Conservation (phyloP, 352 stramenopile species). For the Globisporangium splendens region DNA sequence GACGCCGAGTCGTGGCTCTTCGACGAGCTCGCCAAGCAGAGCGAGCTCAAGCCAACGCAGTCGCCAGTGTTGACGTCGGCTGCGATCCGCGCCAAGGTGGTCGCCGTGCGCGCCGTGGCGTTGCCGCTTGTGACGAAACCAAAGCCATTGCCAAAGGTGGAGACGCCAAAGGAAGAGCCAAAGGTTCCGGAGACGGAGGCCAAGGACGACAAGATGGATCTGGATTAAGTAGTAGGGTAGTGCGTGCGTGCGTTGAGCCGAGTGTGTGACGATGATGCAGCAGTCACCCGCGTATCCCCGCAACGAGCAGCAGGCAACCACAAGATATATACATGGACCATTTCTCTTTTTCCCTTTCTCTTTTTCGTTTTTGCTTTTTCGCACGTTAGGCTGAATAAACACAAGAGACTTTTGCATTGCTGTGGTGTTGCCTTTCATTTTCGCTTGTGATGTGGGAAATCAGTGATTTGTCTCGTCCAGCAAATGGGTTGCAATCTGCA, state of each 20-base stretch:
- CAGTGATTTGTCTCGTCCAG: not conserved
- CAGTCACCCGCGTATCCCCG: not conserved
- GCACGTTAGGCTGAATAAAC: not conserved
- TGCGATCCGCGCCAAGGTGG: slow-evolving; percentile 88
- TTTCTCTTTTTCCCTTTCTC: not conserved
- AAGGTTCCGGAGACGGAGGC: slow-evolving; percentile 28
- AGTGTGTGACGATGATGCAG: not conserved
- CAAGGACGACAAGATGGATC: slow-evolving; percentile 83
- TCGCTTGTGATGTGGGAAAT: not conserved
- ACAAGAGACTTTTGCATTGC: no score
- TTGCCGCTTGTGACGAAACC: slow-evolving; percentile 97
- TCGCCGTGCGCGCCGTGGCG: slow-evolving; percentile 85
- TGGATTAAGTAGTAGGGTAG: slow-evolving; percentile 51
- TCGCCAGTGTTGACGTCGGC: slow-evolving; percentile 91
- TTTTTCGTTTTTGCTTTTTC: not conserved
- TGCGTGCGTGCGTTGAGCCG: not conserved
- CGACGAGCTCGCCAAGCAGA: slow-evolving; percentile 95
- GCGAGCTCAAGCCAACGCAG: slow-evolving; percentile 71
- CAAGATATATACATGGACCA: slow-evolving; percentile 14
- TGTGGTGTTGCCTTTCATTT: not conserved
- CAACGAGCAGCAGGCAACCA: not conserved
- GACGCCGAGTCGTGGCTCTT: slow-evolving; percentile 94
- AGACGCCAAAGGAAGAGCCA: slow-evolving; percentile 43
- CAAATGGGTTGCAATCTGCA: not conserved
- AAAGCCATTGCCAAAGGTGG: slow-evolving; percentile 85